Evolutionary conservation across 2,329 filamentous ascomycete genomes (phyloP), one percentile per base, ranked within the genome.

Genomic region (Beauveria brongniartii): DNA sequence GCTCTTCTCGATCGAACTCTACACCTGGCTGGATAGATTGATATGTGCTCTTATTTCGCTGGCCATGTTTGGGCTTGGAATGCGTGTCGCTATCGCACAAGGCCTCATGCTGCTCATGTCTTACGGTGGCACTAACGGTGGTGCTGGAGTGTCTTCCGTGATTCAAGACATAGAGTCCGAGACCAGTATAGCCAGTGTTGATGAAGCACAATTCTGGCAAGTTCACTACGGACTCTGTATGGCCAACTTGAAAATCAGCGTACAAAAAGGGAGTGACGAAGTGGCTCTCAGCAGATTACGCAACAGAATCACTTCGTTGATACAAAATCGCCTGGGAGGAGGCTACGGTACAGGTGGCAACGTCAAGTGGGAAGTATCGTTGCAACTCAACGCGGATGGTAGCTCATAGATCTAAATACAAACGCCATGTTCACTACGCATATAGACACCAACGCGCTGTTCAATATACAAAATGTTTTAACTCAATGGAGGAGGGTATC

Each of bases 171-270:
- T 99, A 56, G 88, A 92, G 71, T 82, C 86, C 1, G 92, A 97
- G 68, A 85, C 89, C 1, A 82, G 83, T 60, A 86, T 97, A 28
- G 82, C 83, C 50, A 82, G 82, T 1, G 86, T 99, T 52, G 91
- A 97, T 62, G 92, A 97, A 69, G 93, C 92, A 1, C 87, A 92
- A 70, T 96, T 99, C 74, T 99, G 94, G 94, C 94, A 99, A 77
- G 94, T 97, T 16, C 94, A 99, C 74, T 97, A 97, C 72, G 92
- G 93, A 1, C 80, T 97, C 46, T 96, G 92, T 70, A 96, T 97
- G 89, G 94, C 94, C 9, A 97, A 95, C 71, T 73, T 99, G 66
- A 95, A 91, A 73, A 75, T 99, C 22, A 83, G 87, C 62, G 83
- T 96, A 28, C 72, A 77, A 5, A 78, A 76, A 64, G 88, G 87